Conservation (phyloP, 163 green algal genomes). For the Coccomyxa subellipsoidea region DNA sequence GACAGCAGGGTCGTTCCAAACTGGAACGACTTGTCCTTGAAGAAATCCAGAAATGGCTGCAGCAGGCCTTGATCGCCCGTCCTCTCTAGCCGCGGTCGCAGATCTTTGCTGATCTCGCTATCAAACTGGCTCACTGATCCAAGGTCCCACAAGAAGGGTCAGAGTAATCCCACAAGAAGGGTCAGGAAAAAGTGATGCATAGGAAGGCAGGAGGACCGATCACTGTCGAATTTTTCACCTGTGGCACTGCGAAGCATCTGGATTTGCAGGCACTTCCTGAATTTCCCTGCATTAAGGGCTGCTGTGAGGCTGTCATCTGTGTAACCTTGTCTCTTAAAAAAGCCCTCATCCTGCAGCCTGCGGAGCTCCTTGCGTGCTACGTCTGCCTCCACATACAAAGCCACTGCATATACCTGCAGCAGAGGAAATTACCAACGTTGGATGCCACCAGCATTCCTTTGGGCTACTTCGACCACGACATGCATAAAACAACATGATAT, state of each 20-base stretch:
- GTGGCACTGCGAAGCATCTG: slow-evolving; percentile 11
- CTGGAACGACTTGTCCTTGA: not conserved
- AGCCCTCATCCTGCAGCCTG: not conserved
- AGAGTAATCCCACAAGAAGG: too few relatives aligned
- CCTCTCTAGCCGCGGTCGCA: not conserved
- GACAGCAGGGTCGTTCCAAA: not conserved
- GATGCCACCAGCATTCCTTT: not conserved
- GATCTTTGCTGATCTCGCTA: slow-evolving; percentile 6
- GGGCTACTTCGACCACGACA: not conserved
- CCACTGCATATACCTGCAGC: slow-evolving; percentile 66
- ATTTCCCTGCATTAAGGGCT: not conserved
- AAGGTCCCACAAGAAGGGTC: not conserved
- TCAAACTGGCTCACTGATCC: not conserved
- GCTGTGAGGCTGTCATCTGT: not conserved
- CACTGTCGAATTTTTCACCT: too few relatives aligned
- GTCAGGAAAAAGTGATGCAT: too few relatives aligned
- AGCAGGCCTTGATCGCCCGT: slow-evolving; percentile 3
- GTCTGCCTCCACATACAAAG: slow-evolving; percentile 72
- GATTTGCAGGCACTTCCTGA: slow-evolving; percentile 5
- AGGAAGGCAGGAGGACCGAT: too few relatives aligned
- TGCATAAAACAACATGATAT: not conserved
- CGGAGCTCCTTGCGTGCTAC: slow-evolving; percentile 64
- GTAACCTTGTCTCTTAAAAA: slow-evolving; percentile 2
- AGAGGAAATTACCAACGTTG: not conserved
- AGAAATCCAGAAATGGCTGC: slow-evolving; percentile 1